Base-by-base conservation (phyloP, 768 basidiomycete species). In the Mycena epipterygia region DNA sequence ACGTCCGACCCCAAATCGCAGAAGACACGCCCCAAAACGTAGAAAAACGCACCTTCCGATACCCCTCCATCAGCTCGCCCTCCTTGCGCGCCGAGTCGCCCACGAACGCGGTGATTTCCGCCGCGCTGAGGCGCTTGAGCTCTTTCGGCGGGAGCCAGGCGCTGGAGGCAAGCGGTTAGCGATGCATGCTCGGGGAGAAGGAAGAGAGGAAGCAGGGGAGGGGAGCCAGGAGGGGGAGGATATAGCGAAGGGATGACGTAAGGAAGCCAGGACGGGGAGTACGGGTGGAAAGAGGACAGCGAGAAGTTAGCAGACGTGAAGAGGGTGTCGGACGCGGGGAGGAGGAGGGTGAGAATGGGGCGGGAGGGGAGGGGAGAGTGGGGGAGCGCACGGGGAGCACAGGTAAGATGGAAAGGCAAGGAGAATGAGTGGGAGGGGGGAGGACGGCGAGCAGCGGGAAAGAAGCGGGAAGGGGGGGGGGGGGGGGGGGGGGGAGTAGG, bases 81-180 rank as follows among this genome's bases (percentile, higher is more conserved):
- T 90, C 90, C 78, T 89, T 91, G 84, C 95, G 95, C 80, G 84
- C 48, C 12, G 48, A 3, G 76, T 93, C 92, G 72, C 83, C 86
- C 82, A 98, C 88, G 83, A 90, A 98, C 3, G 91, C 87, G 72
- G 93, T 88, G 82, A 99, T 97, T 82, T 95, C 94, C 79, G 93
- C 89, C 7, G 85, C 79, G 75, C 91, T 88, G 29, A 98, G 88
- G 71, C 88, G 88, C 25, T 91, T 93, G 60, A 98, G 90, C 80
- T 98, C 97, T 76, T 92, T 93, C 1, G 92, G 78, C 35, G 89
- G 84, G 42, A 94, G 86, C 97, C 97, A 99, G n/a, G 95, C 89
- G 82, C 97, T 98, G 57, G 21, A 56, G 25, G 27, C 5, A 23
- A 51, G 14, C 9, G 42, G 42, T 44, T 9, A 49, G 46, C 25